Conservation (phyloP, 805 yeast genomes). For the Candida sithepensis region DNA sequence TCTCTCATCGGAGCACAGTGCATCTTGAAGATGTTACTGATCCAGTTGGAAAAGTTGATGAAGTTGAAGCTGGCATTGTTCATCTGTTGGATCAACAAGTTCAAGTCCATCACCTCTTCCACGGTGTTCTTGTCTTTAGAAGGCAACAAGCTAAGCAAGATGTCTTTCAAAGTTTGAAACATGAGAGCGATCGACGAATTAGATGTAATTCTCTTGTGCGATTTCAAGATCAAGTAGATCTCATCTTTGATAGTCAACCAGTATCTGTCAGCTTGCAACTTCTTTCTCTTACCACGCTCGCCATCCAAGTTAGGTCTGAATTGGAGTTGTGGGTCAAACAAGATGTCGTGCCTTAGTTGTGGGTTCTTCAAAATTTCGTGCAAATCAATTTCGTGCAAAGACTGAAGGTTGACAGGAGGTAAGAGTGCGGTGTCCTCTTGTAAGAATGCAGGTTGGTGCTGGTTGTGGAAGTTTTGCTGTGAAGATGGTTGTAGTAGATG, state of each 20-base stretch:
- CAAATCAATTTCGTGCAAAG: constrained; percentile 80
- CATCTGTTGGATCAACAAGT: constrained; percentile 71
- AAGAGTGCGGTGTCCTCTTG: constrained; percentile 22
- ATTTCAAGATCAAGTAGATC: constrained; percentile 39
- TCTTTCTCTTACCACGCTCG: constrained; percentile 81
- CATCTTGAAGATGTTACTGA: constrained; percentile 71
- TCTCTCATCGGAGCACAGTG: constrained; percentile 98
- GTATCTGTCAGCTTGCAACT: constrained; percentile 70
- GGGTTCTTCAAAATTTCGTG: constrained; percentile 89
- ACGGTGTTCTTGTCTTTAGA: constrained; percentile 66
- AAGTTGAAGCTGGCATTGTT: constrained; percentile 69
- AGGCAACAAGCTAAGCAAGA: constrained; percentile 72
- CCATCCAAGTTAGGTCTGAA: constrained; percentile 90
- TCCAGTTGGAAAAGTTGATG: constrained; percentile 66
- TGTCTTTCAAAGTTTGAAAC: constrained; percentile 74
- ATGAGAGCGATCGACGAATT: constrained; percentile 52
- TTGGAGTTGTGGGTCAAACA: constrained; percentile 88
- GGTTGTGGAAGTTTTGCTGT: constrained; percentile 8
- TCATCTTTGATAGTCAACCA: constrained; percentile 78
- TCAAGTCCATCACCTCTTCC: constrained; percentile 71
- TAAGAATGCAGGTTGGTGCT: constrained; percentile 9
- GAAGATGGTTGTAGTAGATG: neutral
- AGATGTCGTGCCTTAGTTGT: constrained; percentile 86
- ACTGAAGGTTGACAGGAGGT: constrained; percentile 82
- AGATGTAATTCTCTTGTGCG: constrained; percentile 12